Conservation (phyloP, 176 grass and related monocot species). For the Avena sativa region DNA sequence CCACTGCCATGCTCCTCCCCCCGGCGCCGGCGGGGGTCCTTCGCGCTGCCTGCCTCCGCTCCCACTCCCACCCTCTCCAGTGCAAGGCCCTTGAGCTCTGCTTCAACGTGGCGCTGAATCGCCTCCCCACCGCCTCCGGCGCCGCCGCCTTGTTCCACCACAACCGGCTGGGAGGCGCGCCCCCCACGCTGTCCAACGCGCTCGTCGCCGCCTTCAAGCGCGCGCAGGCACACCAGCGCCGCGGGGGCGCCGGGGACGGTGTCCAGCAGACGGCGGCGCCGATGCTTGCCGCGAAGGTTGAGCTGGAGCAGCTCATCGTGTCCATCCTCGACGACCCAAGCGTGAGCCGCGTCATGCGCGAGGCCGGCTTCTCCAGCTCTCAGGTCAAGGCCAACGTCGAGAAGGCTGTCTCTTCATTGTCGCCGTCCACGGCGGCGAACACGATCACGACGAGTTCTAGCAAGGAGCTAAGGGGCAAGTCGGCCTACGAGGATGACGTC, state of each 20-base stretch:
- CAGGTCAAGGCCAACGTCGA: conserved; percentile 87
- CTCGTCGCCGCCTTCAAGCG: conserved; percentile 95
- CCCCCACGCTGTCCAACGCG: conserved; percentile 89
- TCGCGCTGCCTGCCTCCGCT: conserved; percentile 81
- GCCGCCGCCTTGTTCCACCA: conserved; percentile 45
- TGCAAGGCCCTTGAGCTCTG: conserved; percentile 98
- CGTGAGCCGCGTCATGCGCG: conserved; percentile 94
- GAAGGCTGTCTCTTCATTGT: conserved; percentile 40
- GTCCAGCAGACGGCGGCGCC: conserved; percentile 42
- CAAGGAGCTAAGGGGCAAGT: background rate
- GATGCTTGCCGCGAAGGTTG: conserved; percentile 61
- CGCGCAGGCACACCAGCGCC: conserved; percentile 87
- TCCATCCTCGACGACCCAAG: conserved; percentile 98
- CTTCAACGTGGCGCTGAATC: conserved; percentile 98
- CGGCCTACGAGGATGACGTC: conserved; percentile 42
- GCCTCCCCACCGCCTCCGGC: conserved; percentile 66
- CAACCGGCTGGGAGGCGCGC: background rate
- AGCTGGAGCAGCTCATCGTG: conserved; percentile 85
- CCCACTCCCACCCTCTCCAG: conserved; percentile 92
- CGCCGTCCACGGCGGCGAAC: background rate
- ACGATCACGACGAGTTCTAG: background rate
- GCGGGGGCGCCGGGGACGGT: conserved; percentile 61
- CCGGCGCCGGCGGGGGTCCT: conserved; percentile 53
- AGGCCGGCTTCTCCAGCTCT: conserved; percentile 87
- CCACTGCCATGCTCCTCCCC: conserved; percentile 73